A percentile compares a stretch with the other conserved stretches of the same genome.
Conservation (phyloP, 495 filamentous ascomycete species). For the Neurospora sp. region DNA sequence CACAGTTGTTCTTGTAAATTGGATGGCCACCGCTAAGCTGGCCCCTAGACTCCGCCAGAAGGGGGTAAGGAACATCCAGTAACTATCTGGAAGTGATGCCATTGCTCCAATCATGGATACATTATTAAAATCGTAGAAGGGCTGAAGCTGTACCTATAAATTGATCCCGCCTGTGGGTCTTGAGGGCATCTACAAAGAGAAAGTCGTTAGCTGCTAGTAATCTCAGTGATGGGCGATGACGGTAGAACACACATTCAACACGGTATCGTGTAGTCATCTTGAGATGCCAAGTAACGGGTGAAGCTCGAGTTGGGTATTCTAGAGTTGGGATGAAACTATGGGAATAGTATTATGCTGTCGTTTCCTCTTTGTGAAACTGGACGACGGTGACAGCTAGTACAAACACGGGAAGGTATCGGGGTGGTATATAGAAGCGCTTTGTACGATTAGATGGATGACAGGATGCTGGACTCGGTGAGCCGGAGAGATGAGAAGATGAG, state of each 20-base stretch:
- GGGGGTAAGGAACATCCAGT: not conserved
- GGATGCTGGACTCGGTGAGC: not conserved
- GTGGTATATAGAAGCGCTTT: not conserved
- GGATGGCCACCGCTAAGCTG: not conserved
- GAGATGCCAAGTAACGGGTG: not conserved
- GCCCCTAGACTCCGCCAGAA: not conserved
- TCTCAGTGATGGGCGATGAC: not conserved
- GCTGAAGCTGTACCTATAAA: slow-evolving; percentile 48
- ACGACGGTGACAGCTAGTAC: not conserved
- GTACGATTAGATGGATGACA: not conserved
- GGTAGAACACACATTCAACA: slow-evolving; percentile 61
- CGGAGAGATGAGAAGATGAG: not conserved
- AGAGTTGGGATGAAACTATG: not conserved
- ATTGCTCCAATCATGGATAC: not conserved
- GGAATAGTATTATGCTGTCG: not conserved
- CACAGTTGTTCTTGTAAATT: not conserved
- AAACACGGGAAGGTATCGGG: not conserved
- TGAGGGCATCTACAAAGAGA: slow-evolving; percentile 61
- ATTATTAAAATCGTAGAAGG: not conserved
- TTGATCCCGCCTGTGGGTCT: slow-evolving; percentile 80
- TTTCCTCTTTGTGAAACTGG: not conserved
- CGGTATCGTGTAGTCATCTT: slow-evolving; percentile 83
- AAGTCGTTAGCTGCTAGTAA: slow-evolving; percentile 4
- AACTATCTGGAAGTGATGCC: not conserved
- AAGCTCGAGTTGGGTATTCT: not conserved